phyloP scores from a whole-genome alignment of 495 filamentous ascomycete species.

The Clavariopsis aquatica region DNA sequence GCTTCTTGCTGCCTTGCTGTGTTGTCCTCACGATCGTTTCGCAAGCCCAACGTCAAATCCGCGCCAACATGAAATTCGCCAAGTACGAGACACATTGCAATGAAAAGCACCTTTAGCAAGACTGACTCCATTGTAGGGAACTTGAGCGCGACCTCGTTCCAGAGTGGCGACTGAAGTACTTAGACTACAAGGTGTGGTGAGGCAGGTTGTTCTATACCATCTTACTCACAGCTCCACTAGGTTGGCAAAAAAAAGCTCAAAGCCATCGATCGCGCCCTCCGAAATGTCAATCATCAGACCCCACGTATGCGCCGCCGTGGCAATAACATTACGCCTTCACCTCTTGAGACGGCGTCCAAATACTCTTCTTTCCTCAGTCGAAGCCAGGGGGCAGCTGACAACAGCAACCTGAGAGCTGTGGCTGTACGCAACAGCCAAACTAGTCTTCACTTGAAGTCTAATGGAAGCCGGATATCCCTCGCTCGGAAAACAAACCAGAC shows the following conservation, averaged over 20 bases:
- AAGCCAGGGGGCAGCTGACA: constrained; percentile 4
- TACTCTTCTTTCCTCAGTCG: constrained; percentile 43
- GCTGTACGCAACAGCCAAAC: constrained; percentile 24
- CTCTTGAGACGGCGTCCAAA: constrained; percentile 48
- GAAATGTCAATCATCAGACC: constrained; percentile 59
- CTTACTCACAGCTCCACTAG: constrained; percentile 40
- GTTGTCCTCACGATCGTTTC: constrained; percentile 8
- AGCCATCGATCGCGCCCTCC: constrained; percentile 68
- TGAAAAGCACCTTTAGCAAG: background rate
- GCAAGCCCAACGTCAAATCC: background rate
- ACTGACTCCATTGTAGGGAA: constrained; percentile 53
- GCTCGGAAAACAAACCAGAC: constrained; percentile 5
- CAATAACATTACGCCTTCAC: constrained; percentile 28
- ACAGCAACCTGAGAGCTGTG: constrained; percentile 18
- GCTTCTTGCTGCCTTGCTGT: background rate
- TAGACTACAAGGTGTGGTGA: constrained; percentile 75
- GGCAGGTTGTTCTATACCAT: background rate
- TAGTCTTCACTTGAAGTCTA: constrained; percentile 15
- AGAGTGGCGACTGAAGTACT: constrained; percentile 90
- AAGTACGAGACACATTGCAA: constrained; percentile 32
- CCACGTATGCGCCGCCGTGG: constrained; percentile 44
- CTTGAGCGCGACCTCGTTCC: constrained; percentile 84
- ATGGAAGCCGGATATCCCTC: constrained; percentile 9
- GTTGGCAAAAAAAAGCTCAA: constrained; percentile 89
- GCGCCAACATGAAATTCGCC: constrained; percentile 41